Evolutionary conservation across 306 rosid species (phyloP).

Genomic region (Clitoria ternatea): DNA sequence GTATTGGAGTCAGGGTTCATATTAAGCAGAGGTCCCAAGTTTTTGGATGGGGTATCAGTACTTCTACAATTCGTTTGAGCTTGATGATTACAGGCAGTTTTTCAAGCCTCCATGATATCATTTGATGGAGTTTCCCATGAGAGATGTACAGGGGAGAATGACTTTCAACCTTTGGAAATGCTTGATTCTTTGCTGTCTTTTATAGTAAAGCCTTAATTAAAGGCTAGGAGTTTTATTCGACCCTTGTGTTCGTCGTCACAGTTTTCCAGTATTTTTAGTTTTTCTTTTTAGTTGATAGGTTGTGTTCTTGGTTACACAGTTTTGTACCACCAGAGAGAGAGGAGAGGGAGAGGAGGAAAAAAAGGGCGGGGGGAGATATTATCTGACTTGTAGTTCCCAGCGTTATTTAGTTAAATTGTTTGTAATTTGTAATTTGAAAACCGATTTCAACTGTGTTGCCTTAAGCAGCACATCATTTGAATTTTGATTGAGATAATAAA

Average conservation of each 20-base stretch:
- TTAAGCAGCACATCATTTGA: constrained; percentile 36
- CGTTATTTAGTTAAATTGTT: constrained; percentile 24
- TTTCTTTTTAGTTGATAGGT: constrained; percentile 38
- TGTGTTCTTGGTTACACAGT: constrained; percentile 42
- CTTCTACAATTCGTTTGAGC: constrained; percentile 42
- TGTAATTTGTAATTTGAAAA: constrained; percentile 33
- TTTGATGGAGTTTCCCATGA: constrained; percentile 34
- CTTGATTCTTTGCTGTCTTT: constrained; percentile 53
- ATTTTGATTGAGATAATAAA: constrained; percentile 39
- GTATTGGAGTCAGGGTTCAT: constrained; percentile 31
- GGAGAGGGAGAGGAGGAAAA: background rate
- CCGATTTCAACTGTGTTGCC: constrained; percentile 30
- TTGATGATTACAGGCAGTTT: constrained; percentile 42
- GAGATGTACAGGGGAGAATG: constrained; percentile 77
- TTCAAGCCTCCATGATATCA: constrained; percentile 31
- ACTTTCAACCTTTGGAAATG: constrained; percentile 48
- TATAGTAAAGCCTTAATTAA: constrained; percentile 33
- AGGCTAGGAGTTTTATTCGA: constrained; percentile 38
- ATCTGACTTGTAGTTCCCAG: constrained; percentile 18
- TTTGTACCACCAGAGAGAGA: constrained; percentile 46
- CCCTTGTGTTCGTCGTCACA: constrained; percentile 38
- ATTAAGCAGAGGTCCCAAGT: constrained; percentile 33
- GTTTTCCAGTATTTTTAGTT: constrained; percentile 32
- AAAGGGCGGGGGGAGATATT: background rate
- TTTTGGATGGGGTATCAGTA: constrained; percentile 30